Percentiles rank a stretch among this genome's conserved stretches.
These are phyloP conservation scores for Exophiala viscosa DNA, from an alignment of 2,329 filamentous ascomycete species.

Conservation along the genomic window DNA sequence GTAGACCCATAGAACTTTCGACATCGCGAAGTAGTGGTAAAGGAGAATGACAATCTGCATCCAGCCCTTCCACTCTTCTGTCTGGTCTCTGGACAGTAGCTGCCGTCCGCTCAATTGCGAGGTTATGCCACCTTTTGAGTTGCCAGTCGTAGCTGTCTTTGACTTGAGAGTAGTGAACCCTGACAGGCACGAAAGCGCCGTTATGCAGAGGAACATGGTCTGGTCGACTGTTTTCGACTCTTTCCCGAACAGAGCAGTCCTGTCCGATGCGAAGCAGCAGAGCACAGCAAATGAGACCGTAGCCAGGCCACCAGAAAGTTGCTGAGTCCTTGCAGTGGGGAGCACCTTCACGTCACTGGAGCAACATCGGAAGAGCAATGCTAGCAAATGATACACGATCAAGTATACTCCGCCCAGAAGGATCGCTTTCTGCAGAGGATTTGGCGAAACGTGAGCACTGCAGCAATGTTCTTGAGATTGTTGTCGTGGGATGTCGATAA, in stretches of 20 bases:
- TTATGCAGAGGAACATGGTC: constrained; percentile 14
- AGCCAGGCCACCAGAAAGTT: background rate
- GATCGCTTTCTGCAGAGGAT: constrained; percentile 25
- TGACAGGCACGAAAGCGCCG: constrained; percentile 29
- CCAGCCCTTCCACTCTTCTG: constrained; percentile 64
- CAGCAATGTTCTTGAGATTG: constrained; percentile 54
- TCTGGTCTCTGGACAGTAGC: constrained; percentile 55
- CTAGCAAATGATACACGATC: constrained; percentile 2
- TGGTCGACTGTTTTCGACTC: constrained; percentile 41
- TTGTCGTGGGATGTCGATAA: constrained; percentile 38
- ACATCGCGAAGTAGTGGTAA: constrained; percentile 58
- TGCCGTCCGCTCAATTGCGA: background rate
- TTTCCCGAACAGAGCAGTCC: constrained; percentile 54
- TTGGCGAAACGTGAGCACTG: constrained; percentile 38
- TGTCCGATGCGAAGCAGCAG: constrained; percentile 54
- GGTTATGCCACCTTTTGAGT: background rate
- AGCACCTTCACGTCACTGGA: background rate
- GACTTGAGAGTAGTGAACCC: constrained; percentile 8
- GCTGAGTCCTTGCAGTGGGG: background rate
- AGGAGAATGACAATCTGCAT: constrained; percentile 57
- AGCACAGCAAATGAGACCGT: constrained; percentile 29
- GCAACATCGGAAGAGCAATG: background rate
- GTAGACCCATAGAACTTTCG: constrained; percentile 50
- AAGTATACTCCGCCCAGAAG: constrained; percentile 24
- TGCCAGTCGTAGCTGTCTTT: background rate